Percentiles rank a stretch among this genome's conserved stretches.
Evolutionary conservation across 1,139 yeast genomes (phyloP).

Genomic region (Arxiozyma bovina): DNA sequence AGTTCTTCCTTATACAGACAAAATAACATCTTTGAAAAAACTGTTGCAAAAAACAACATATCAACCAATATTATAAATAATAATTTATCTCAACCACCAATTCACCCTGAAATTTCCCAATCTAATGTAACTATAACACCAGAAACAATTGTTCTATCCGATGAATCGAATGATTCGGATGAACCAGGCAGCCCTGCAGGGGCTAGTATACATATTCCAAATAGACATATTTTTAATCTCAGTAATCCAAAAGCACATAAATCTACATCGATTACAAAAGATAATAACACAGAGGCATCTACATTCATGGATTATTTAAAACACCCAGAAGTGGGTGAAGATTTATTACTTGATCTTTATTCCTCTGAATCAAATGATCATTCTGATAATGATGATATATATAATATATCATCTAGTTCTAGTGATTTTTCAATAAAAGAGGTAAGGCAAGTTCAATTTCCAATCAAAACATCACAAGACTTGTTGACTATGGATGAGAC

Average conservation of each 20-base stretch:
- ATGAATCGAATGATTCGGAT: background rate
- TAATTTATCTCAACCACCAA: background rate
- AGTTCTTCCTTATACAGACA: too few species aligned
- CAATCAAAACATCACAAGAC: background rate
- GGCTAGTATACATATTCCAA: background rate
- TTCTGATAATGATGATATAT: background rate
- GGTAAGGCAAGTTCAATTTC: background rate
- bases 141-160: background rate
- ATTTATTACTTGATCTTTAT: background rate
- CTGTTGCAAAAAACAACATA: background rate
- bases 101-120: background rate
- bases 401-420: conserved; percentile 8
- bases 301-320: background rate
- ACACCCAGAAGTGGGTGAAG: background rate
- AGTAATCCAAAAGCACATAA: background rate
- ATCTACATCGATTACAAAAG: background rate
- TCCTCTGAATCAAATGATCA: conserved; percentile 8
- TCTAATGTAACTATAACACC: background rate
- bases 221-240: background rate
- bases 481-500: background rate
- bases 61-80: background rate
- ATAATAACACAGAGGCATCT: background rate
- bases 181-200: background rate
- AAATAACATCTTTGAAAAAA: too few species aligned
- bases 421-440: background rate